Evolutionary conservation across 768 basidiomycete species (phyloP), one percentile per base, ranked within the genome.

Genomic region (Calocybe gangraenosa): DNA sequence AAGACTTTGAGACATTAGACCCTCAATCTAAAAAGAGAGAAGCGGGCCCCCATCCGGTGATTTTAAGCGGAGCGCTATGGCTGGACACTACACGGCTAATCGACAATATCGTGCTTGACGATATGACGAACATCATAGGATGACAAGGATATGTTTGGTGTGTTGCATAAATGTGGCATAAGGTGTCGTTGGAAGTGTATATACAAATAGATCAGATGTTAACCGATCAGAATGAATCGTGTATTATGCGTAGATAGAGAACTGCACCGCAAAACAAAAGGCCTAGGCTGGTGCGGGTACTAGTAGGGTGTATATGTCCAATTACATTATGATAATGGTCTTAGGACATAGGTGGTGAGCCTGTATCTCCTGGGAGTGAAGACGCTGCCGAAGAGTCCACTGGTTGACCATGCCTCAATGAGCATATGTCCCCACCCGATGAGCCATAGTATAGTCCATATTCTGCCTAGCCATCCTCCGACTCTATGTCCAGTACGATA

Each of bases 61-160:
- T 96, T 17, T 55, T 97, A 40, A 95, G 92, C 49, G 93, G 92
- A 2, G 92, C 91, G 21, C 57, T 94, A 50, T 87, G 85, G 77
- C 78, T 94, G 2, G 91, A 90, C 32, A 76, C 74, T 59, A 97
- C 93, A 32, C 75, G 94, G 52, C 62, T 99, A 54, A 97, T 99
- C 34, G 95, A 99, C 65, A 99, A 98, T 61, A 63, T 96, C 41
- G 68, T 96, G 34, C 63, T 96, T 1, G 92, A 82, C 7, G 69
- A 79, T 53, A 49, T 57, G 7, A 58, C 50, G 35, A 61, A 51
- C 17, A 65, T 76, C 43, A 42, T 78, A 33, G 56, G 50, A 38
- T 65, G 56, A 54, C 45, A 37, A 8, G 30, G 14, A 8, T 8
- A 31, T 8, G 8, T 31, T 31, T 31, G 30, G 30, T 31, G 8